Percentiles rank a stretch among this genome's conserved stretches.
Evolutionary conservation across 768 basidiomycete species (phyloP).

Genomic region (Cantharellus cinnabarinus): DNA sequence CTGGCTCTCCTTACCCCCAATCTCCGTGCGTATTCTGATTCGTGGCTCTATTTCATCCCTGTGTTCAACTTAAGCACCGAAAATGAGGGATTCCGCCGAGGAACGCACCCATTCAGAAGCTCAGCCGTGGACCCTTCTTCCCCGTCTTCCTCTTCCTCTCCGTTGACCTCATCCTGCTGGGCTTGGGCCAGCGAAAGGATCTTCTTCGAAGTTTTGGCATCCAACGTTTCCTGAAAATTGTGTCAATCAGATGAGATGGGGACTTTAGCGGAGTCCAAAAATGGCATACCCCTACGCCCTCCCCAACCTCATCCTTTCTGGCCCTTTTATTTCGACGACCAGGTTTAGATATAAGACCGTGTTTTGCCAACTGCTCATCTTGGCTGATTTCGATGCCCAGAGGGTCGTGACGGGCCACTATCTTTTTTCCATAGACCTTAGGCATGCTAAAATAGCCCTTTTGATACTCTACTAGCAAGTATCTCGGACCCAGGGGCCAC

Average conservation of each 20-base stretch:
- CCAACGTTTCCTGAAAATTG: constrained; percentile 37
- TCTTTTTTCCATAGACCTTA: background rate
- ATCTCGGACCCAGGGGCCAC: too few species aligned
- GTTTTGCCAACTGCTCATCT: constrained; percentile 57
- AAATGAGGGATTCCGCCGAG: background rate
- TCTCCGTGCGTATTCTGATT: too few species aligned
- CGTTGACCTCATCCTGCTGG: constrained; percentile 77
- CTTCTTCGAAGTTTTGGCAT: constrained; percentile 61
- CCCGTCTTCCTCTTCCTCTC: constrained; percentile 37
- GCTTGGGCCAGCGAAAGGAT: constrained; percentile 85
- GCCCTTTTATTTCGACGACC: constrained; percentile 35
- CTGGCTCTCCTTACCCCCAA: too few species aligned
- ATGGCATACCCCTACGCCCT: background rate
- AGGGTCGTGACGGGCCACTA: constrained; percentile 47
- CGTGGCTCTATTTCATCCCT: too few species aligned
- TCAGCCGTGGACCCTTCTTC: constrained; percentile 32
- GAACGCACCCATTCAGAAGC: background rate
- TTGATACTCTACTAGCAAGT: too few species aligned
- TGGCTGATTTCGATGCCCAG: constrained; percentile 65
- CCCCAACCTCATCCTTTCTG: constrained; percentile 29
- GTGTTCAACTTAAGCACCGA: background rate
- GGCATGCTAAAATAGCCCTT: background rate
- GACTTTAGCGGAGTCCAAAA: background rate
- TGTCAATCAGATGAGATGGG: background rate
- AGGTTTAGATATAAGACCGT: constrained; percentile 55